Evolutionary conservation across 805 yeast genomes (phyloP).

Genomic region (Ogataea glucozyma): DNA sequence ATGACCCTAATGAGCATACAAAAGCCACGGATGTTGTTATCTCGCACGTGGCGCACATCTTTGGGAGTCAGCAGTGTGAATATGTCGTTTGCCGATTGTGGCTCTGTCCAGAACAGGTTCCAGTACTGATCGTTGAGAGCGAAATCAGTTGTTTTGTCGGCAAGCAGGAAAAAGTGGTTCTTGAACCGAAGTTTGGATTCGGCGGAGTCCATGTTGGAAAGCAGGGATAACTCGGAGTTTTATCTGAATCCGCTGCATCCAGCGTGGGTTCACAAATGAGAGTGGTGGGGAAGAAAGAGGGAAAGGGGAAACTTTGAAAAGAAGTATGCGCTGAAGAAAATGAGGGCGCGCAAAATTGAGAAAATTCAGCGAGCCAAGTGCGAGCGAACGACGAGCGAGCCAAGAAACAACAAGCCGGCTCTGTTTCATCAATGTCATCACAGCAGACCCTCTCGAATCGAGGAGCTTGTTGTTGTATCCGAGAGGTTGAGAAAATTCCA

Average conservation of each 20-base stretch:
- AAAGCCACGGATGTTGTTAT: conserved; percentile 58
- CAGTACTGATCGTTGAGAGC: conserved; percentile 42
- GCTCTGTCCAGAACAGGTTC: conserved; percentile 47
- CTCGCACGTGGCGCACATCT: conserved; percentile 63
- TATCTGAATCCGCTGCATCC: not conserved
- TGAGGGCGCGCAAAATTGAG: no score
- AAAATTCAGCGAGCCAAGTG: no score
- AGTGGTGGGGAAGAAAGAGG: not conserved
- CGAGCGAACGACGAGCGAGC: no score
- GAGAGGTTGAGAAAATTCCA: no score
- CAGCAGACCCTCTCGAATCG: no score
- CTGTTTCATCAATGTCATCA: no score
- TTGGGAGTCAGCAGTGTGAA: conserved; percentile 53
- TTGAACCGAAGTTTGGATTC: conserved; percentile 66
- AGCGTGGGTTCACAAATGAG: not conserved
- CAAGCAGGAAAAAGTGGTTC: conserved; percentile 59
- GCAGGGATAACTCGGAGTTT: not conserved
- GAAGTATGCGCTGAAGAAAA: no score
- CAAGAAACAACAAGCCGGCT: no score
- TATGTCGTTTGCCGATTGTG: conserved; percentile 56
- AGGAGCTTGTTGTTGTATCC: no score
- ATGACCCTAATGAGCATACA: conserved; percentile 49
- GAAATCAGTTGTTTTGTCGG: conserved; percentile 43
- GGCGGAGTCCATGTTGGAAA: conserved; percentile 61
- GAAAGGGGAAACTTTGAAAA: no score